Base-by-base conservation (phyloP, 257 asterid genomes). In the Solanum tarapatanum region DNA sequence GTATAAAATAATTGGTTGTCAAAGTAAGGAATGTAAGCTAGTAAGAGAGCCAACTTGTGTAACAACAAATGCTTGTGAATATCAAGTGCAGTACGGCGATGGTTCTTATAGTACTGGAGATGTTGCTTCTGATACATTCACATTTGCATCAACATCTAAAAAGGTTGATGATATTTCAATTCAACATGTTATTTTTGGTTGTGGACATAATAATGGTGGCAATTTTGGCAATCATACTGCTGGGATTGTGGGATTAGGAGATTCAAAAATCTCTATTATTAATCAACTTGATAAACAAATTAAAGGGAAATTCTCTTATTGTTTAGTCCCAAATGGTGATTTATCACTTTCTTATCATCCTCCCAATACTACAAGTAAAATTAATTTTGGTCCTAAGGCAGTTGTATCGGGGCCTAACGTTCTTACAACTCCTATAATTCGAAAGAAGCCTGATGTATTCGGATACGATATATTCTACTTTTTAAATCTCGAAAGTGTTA, bases 171-270 rank as follows among this genome's bases (percentile, higher is more conserved):
- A 28, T 45, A 17, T 80, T 17, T 84, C 93, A 0, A 90, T 92
- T 12, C 90, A 86, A 3, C 88, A 88, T 35, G 89, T 91, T 11
- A 84, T 86, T 10, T 94, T 95, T 28, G 98, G 96, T 3, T 95
- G 96, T 32, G 98, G 96, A 8, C 90, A 84, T 62, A 17, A 88
- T 0, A 93, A 93, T 35, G 77, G 0, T 0, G 98, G 97, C 3
- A 88, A 89, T 0, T 93, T 94, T 75, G 75, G 88, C 8, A 82
- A 28, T 11, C 7, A 11, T 0, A 91, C 87, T 6, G 87, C 96
- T 0, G 98, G 97, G 1, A 90, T 94, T 7, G 73, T 95, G 17
- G 98, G 98, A 4, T 93, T 94, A 5, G 95, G 96, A 4, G 93
- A 92, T 0, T 96, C 97, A 6, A 2, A 90, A 0, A 7, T 92